Conservation (phyloP, 2,329 filamentous ascomycete genomes). For the Chaetomiaceae sp. region DNA sequence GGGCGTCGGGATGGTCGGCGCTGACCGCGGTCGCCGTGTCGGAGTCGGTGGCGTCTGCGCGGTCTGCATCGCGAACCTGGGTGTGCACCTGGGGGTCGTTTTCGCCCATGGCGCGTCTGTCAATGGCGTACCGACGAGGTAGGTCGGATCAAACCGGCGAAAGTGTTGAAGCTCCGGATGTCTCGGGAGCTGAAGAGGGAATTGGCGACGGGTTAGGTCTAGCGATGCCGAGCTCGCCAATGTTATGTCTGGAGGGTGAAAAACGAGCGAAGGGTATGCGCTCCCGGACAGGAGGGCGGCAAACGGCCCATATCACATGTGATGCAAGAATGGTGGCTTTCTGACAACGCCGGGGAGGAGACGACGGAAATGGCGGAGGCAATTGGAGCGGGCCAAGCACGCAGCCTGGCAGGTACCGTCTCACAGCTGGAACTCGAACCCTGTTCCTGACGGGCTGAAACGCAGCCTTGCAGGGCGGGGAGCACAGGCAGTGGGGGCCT, state of each 20-base stretch:
- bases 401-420: no score
- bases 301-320: no score
- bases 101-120: constrained; percentile 17
- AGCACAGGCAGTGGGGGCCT: neutral
- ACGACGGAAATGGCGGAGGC: no score
- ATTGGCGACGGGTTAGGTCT: no score
- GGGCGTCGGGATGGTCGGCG: constrained; percentile 37
- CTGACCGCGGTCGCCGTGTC: constrained; percentile 16
- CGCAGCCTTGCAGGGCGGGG: constrained; percentile 4
- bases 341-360: no score
- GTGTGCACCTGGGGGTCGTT: constrained; percentile 1
- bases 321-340: no score
- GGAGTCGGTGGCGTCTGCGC: constrained; percentile 9
- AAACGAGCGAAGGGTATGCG: neutral
- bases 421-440: neutral
- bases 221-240: neutral
- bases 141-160: no score
- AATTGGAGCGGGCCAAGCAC: no score
- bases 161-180: no score
- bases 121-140: no score
- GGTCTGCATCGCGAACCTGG: constrained; percentile 10
- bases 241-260: no score
- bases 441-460: constrained; percentile 3
- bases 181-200: neutral
- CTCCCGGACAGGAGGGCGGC: neutral